Base-by-base conservation (phyloP, 1,139 yeast species). In the Citeromyces hawaiiensis region DNA sequence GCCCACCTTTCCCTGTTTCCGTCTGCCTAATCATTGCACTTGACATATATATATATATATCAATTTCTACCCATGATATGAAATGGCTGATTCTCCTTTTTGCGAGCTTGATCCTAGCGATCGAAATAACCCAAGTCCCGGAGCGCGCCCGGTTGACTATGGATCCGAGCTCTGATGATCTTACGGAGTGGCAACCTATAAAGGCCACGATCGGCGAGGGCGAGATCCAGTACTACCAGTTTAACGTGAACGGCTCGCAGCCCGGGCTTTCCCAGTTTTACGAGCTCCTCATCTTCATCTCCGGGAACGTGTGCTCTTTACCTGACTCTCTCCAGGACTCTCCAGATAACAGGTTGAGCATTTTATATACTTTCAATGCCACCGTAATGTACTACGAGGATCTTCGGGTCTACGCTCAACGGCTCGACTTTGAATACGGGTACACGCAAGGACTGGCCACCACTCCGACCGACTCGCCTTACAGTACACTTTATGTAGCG, bases 291-390 rank as follows among this genome's bases (percentile, higher is more conserved):
- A 63, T 76, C 39, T 76, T 75, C 45, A 46, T 78, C 4, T 71
- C 81, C 16, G 85, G 82, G 1, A 76, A 76, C 45, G 59, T 78
- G 9, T 76, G 83, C 47, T 49, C 57, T 7, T 61, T 70, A 42
- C 83, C 85, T 0, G 38, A 35, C 1, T 30, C 34, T 6, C 16
- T 30, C 4, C 16, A 40, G 1, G 43, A 43, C 14, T 44, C 47
- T 7, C 52, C 60, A 32, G 65, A 61, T 15, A 56, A 70, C 15
- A 63, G 68, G 36, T 51, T 77, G 31, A 60, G 66, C 4, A 66
- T 77, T 0, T 70, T 68, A 46, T 72, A 69, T 50, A 64, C 77
- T 3, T 68, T 70, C 48, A 68, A 73, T 48, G 50, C 68, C 4
- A 62, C 38, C 11, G 17, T 16, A 14, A 45, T 40, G 15, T 16